A percentile compares a stretch with the other conserved stretches of the same genome.
Evolutionary conservation across 106 monocot species (phyloP).

Genomic region (Alisma plantagoaquatica): DNA sequence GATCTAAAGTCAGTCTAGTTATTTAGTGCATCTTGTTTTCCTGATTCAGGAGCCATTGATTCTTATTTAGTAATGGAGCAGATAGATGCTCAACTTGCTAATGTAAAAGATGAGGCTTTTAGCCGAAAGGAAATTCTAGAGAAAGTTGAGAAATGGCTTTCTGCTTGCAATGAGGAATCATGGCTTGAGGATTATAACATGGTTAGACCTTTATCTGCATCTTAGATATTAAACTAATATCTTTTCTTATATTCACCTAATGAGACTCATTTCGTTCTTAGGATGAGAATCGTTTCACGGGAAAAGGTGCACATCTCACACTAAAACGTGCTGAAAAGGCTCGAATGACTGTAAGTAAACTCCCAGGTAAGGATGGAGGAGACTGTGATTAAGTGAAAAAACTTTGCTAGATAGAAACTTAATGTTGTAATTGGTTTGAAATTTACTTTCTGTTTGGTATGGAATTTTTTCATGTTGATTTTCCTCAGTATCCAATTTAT

Average conservation of each 20-base stretch:
- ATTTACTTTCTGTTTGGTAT: too few species aligned
- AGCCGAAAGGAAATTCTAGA: conserved; percentile 65
- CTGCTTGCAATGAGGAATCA: conserved; percentile 56
- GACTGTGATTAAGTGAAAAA: too few species aligned
- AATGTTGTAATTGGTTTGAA: too few species aligned
- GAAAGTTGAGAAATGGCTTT: conserved; percentile 64
- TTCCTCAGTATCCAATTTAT: too few species aligned
- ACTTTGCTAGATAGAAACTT: too few species aligned
- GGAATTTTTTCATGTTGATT: too few species aligned
- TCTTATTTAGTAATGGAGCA: conserved; percentile 41
- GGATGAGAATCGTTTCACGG: conserved; percentile 63
- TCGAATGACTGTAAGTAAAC: conserved; percentile 49
- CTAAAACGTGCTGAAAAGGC: too few species aligned
- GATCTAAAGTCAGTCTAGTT: too few species aligned
- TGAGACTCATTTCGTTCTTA: conserved; percentile 12
- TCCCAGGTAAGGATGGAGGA: conserved; percentile 38
- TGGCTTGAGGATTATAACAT: conserved; percentile 88
- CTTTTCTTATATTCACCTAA: too few species aligned
- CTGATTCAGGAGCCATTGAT: conserved; percentile 41
- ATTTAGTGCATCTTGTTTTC: too few species aligned
- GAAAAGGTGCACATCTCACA: conserved; percentile 69
- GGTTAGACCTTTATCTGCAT: too few species aligned
- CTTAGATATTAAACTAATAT: too few species aligned
- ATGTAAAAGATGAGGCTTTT: conserved; percentile 57
- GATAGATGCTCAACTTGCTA: conserved; percentile 46